Percentiles rank a stretch among this genome's conserved stretches.
Conservation (phyloP, 2,329 filamentous ascomycete species). For the Aspergillus sp. region DNA sequence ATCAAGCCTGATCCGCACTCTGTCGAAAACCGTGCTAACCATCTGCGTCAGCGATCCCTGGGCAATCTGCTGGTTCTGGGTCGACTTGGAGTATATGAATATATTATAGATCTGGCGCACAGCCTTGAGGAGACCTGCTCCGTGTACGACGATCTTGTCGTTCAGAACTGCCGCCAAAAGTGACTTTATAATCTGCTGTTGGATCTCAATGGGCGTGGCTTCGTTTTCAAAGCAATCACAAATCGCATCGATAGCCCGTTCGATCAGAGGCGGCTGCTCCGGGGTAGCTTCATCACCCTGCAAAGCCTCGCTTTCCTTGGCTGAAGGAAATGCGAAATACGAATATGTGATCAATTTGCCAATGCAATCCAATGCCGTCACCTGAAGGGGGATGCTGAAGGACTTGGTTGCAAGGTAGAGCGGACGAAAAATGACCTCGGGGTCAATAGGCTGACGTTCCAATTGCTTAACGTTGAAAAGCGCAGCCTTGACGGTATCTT, state of each 20-base stretch:
- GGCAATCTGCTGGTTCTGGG: conserved; percentile 90
- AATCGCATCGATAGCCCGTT: conserved; percentile 96
- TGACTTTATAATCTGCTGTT: conserved; percentile 97
- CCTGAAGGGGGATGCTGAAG: conserved; percentile 74
- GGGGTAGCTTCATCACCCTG: conserved; percentile 15
- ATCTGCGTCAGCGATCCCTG: conserved; percentile 97
- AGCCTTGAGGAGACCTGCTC: conserved; percentile 88
- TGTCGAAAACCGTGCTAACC: conserved; percentile 95
- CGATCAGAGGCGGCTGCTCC: conserved; percentile 67
- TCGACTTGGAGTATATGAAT: conserved; percentile 88
- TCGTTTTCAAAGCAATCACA: conserved; percentile 99
- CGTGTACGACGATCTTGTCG: conserved; percentile 97
- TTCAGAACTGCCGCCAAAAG: conserved; percentile 90
- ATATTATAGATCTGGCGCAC: conserved; percentile 99
- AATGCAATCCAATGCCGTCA: conserved; percentile 90
- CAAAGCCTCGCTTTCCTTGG: conserved; percentile 18
- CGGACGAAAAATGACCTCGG: conserved; percentile 85
- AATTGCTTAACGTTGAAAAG: conserved; percentile 78
- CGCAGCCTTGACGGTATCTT: conserved; percentile 72
- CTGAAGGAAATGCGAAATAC: conserved; percentile 74
- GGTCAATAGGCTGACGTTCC: conserved; percentile 72
- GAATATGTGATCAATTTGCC: conserved; percentile 98
- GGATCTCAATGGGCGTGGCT: conserved; percentile 81
- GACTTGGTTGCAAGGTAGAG: conserved; percentile 83
- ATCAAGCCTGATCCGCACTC: conserved; percentile 77